These are phyloP conservation scores for Bipolaris zeicola DNA, from an alignment of 2,329 filamentous ascomycete species.

Conservation along the genomic window DNA sequence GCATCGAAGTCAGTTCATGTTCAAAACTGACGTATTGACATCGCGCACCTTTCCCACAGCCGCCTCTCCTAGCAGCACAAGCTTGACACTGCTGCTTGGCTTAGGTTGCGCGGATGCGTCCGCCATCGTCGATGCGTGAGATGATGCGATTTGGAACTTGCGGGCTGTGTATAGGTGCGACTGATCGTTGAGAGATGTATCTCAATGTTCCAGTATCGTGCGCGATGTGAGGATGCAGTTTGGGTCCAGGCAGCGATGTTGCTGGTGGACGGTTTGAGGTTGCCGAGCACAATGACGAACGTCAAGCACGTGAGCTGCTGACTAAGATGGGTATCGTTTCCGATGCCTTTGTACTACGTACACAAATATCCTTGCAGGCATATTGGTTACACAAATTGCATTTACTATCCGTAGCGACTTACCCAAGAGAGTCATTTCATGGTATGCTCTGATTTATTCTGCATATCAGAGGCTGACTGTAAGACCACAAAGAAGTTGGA, in stretches of 20 bases:
- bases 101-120: slow-evolving; percentile 75
- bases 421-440: no score
- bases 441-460: background rate
- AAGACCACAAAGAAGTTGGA: background rate
- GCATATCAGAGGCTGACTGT: background rate
- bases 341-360: no score
- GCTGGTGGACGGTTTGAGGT: slow-evolving; percentile 22
- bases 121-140: slow-evolving; percentile 61
- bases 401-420: no score
- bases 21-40: background rate
- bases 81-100: slow-evolving; percentile 99
- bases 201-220: background rate
- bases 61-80: slow-evolving; percentile 95
- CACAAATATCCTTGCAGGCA: no score
- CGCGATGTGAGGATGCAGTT: slow-evolving; percentile 8
- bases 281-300: slow-evolving; percentile 25
- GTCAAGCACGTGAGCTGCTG: slow-evolving; percentile 16
- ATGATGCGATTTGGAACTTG: slow-evolving; percentile 6
- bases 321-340: slow-evolving; percentile 11
- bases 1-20: background rate
- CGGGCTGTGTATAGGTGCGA: background rate
- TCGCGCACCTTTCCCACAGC: slow-evolving; percentile 89
- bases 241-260: slow-evolving; percentile 10
- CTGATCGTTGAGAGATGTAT: background rate
- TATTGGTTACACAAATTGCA: background rate